phyloP scores from a whole-genome alignment of 495 filamentous ascomycete species.

The Tuber microsphaerosporum region DNA sequence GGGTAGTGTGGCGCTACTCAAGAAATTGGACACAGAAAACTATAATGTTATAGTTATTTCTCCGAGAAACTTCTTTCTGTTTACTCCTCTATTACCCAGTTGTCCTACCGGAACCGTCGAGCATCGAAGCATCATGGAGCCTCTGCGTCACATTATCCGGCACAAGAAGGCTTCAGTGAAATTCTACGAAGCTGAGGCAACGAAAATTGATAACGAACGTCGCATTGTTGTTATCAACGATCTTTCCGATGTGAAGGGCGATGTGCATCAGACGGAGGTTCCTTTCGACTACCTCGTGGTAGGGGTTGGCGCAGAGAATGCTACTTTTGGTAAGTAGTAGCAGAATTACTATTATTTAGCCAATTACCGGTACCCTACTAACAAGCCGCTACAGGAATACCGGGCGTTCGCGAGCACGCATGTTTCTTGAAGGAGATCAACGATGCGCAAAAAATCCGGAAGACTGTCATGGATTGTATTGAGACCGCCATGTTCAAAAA shows the following conservation, averaged over 20 bases:
- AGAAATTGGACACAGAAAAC: slow-evolving; percentile 96
- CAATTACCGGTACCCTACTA: background rate
- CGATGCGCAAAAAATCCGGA: slow-evolving; percentile 91
- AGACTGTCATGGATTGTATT: slow-evolving; percentile 98
- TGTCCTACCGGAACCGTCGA: slow-evolving; percentile 96
- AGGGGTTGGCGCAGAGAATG: slow-evolving; percentile 94
- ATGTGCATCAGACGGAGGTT: slow-evolving; percentile 73
- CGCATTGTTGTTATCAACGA: slow-evolving; percentile 83
- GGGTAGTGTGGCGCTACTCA: slow-evolving; percentile 92
- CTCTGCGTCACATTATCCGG: slow-evolving; percentile 84
- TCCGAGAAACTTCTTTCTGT: slow-evolving; percentile 98
- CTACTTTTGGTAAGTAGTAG: slow-evolving; percentile 76
- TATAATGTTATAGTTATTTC: slow-evolving; percentile 97
- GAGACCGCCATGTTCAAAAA: slow-evolving; percentile 98
- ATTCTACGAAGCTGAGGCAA: slow-evolving; percentile 97
- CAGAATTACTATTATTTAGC: background rate
- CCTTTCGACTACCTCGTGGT: slow-evolving; percentile 98
- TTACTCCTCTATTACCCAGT: slow-evolving; percentile 92
- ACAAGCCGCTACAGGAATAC: slow-evolving; percentile 55
- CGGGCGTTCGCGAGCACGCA: slow-evolving; percentile 86
- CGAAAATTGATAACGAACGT: slow-evolving; percentile 87
- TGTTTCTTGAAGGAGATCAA: slow-evolving; percentile 98
- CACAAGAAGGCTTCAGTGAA: slow-evolving; percentile 86
- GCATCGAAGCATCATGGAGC: slow-evolving; percentile 99
- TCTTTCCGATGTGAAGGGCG: slow-evolving; percentile 86